Evolutionary conservation across 2,329 filamentous ascomycete genomes (phyloP), one percentile per base, ranked within the genome.

Genomic region (Fusarium multiceps): DNA sequence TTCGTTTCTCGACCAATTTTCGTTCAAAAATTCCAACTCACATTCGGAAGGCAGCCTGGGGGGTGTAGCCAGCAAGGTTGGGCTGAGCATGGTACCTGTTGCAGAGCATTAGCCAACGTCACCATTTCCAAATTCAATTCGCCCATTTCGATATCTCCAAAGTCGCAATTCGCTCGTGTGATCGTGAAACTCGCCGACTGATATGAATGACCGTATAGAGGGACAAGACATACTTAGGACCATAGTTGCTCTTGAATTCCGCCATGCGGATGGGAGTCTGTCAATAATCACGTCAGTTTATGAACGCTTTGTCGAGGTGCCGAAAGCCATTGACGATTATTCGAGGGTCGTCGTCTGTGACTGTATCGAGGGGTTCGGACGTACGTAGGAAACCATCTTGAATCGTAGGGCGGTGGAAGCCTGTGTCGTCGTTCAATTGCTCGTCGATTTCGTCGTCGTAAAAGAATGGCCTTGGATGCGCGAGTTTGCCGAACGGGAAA

Each of bases 201-300:
- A 34, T 9, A 18, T 59, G 20, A 23, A 20, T 18, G 23, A 50
- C 43, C 16, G 25, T 49, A 8, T 13, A 40, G 20, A 45, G 18
- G 9, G 18, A 20, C 13, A 37, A 50, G 66, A 78, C 79, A 81
- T 87, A 91, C 89, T 89, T 90, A 55, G 89, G 89, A 78, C 88
- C 89, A 78, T 88, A 90, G 72, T 85, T 82, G 82, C 87, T 90
- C 82, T 85, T 86, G 85, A 89, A 90, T 69, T 79, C 73, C 67
- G 80, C 76, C 77, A 80, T 79, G 80, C 80, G 82, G 78, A 81
- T 72, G 76, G 82, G 81, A 78, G 82, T 83, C 86, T 88, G 74
- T 62, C 27, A 28, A 56, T 57, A 61, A 66, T 69, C 66, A 74
- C 65, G 76, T 82, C 73, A 82, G 80, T 72, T 53, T 47, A 55